Evolutionary conservation across 2,329 filamentous ascomycete species (phyloP).

Genomic region (Fusarium cicatricum): DNA sequence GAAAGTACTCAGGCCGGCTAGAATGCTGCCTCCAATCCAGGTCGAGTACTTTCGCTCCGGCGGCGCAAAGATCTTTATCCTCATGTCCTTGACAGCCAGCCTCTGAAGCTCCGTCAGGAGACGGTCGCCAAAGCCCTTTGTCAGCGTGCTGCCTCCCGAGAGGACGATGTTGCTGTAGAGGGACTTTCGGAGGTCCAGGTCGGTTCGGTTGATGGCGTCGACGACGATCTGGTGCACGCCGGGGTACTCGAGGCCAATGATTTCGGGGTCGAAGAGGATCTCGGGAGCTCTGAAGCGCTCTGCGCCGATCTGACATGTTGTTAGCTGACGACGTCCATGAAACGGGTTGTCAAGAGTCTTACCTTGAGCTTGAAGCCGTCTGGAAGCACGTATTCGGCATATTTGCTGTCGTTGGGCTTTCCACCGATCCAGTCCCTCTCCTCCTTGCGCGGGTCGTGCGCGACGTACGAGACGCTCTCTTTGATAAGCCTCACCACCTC

Average conservation of each 20-base stretch:
- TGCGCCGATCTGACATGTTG: conserved; percentile 74
- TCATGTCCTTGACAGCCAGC: conserved; percentile 97
- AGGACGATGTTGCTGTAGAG: conserved; percentile 97
- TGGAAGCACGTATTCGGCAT: conserved; percentile 86
- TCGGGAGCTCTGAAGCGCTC: conserved; percentile 96
- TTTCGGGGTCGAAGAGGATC: conserved; percentile 96
- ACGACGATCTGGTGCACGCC: conserved; percentile 98
- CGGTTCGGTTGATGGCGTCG: conserved; percentile 92
- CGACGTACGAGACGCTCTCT: conserved; percentile 92
- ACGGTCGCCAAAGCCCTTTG: conserved; percentile 95
- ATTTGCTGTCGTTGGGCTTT: conserved; percentile 79
- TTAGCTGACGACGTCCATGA: conserved; percentile 20
- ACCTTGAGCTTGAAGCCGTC: conserved; percentile 95
- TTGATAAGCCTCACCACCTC: conserved; percentile 98
- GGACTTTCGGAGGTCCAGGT: conserved; percentile 93
- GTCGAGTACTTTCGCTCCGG: conserved; percentile 98
- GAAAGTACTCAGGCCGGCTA: conserved; percentile 96
- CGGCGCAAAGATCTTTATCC: conserved; percentile 98
- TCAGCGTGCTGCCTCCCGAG: conserved; percentile 93
- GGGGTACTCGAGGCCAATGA: conserved; percentile 93
- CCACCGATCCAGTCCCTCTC: conserved; percentile 94
- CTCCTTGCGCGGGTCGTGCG: conserved; percentile 88
- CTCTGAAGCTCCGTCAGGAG: conserved; percentile 91
- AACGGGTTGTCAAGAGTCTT: conserved; percentile 12
- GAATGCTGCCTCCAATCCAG: conserved; percentile 98